Conservation (phyloP, 2,329 filamentous ascomycete species). For the Aspergillus luchuensis region DNA sequence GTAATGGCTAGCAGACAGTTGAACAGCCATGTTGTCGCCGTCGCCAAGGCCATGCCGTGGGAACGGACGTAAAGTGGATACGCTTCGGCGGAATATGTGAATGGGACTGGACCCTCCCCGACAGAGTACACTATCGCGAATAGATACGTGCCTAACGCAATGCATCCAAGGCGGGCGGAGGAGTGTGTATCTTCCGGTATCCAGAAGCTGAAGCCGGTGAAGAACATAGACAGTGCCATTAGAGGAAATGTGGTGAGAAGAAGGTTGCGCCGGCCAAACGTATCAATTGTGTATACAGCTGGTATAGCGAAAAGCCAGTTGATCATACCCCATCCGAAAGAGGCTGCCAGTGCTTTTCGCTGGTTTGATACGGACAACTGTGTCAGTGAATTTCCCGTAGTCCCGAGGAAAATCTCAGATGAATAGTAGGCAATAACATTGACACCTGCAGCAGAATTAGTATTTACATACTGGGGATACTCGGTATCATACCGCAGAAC, state of each 20-base stretch:
- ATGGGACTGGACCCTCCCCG: slow-evolving; percentile 66
- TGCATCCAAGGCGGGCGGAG: slow-evolving; percentile 42
- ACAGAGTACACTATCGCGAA: slow-evolving; percentile 53
- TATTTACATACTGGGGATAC: background rate
- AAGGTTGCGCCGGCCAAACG: slow-evolving; percentile 65
- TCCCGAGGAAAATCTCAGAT: slow-evolving; percentile 60
- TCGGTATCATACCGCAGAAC: slow-evolving; percentile 42
- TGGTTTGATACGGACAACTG: slow-evolving; percentile 42
- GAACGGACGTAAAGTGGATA: slow-evolving; percentile 66
- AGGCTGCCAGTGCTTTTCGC: slow-evolving; percentile 57
- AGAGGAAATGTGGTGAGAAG: slow-evolving; percentile 66
- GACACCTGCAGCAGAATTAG: slow-evolving; percentile 26
- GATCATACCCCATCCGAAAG: slow-evolving; percentile 62
- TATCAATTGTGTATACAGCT: slow-evolving; percentile 68
- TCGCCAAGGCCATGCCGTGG: slow-evolving; percentile 63
- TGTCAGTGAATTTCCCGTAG: slow-evolving; percentile 31
- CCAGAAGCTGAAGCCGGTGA: slow-evolving; percentile 57
- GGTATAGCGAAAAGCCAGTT: slow-evolving; percentile 67
- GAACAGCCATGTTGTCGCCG: slow-evolving; percentile 65
- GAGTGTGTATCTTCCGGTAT: slow-evolving; percentile 44
- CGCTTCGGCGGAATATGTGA: slow-evolving; percentile 68
- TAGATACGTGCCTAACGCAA: slow-evolving; percentile 48
- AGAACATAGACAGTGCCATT: slow-evolving; percentile 58
- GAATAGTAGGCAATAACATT: slow-evolving; percentile 64
- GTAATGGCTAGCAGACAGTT: slow-evolving; percentile 57